These are phyloP conservation scores for Leishmania aethiopica DNA, from an alignment of 208 protist genomes.

Conservation along the genomic window DNA sequence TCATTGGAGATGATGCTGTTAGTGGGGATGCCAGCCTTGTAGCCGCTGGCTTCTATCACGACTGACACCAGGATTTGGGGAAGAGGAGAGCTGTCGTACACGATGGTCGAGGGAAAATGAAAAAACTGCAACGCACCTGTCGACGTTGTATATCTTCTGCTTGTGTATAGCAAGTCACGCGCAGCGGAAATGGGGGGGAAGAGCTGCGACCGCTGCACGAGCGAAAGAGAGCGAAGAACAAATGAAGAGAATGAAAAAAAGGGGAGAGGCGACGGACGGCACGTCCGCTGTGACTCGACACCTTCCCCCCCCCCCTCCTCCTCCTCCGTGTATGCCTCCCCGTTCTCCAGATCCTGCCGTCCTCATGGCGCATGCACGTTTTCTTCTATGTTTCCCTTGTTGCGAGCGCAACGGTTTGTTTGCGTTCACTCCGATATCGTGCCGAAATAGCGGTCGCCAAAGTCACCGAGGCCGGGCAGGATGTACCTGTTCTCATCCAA, in stretches of 20 bases:
- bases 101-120: background rate
- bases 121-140: background rate
- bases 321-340: background rate
- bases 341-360: background rate
- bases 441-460: conserved; percentile 97
- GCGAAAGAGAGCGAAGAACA: background rate
- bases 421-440: conserved; percentile 54
- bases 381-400: background rate
- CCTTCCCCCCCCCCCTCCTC: background rate
- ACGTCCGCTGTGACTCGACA: background rate
- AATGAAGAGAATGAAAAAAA: background rate
- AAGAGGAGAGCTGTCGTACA: background rate
- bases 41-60: background rate
- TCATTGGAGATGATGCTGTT: background rate
- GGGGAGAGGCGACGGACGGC: background rate
- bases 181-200: background rate
- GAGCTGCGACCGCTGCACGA: background rate
- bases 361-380: background rate
- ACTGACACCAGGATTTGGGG: background rate
- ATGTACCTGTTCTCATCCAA: conserved; percentile 95
- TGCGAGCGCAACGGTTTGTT: background rate
- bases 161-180: background rate
- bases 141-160: background rate
- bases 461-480: conserved; percentile 96
- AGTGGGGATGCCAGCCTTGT: background rate